These are phyloP conservation scores for Candida broadrunensis DNA, from an alignment of 805 yeast genomes.

Conservation along the genomic window DNA sequence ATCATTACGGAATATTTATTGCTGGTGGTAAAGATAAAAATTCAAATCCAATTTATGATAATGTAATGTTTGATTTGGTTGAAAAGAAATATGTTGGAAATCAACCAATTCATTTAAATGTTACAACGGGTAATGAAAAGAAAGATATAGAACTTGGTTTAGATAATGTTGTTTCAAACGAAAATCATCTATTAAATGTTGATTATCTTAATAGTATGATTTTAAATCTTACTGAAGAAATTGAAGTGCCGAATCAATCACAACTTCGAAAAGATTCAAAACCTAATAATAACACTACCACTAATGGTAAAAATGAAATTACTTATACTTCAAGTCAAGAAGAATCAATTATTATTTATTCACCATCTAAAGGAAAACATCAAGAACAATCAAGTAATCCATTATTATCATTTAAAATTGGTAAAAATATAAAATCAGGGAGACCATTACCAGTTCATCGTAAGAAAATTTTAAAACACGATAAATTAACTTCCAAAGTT, in stretches of 20 bases:
- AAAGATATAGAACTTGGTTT: slow-evolving; percentile 12
- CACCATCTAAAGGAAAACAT: slow-evolving; percentile 20
- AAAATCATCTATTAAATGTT: slow-evolving; percentile 19
- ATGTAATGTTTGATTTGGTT: slow-evolving; percentile 45
- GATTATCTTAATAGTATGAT: slow-evolving; percentile 33
- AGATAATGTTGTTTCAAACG: slow-evolving; percentile 8
- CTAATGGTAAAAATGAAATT: neutral
- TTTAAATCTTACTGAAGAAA: slow-evolving; percentile 25
- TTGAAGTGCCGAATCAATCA: slow-evolving; percentile 6
- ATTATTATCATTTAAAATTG: slow-evolving; percentile 30
- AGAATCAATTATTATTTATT: slow-evolving; percentile 31
- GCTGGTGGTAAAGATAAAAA: slow-evolving; percentile 49
- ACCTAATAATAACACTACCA: neutral
- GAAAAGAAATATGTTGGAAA: slow-evolving; percentile 29
- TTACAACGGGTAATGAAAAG: slow-evolving; percentile 8
- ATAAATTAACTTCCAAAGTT: slow-evolving; percentile 6
- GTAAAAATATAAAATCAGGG: slow-evolving; percentile 29
- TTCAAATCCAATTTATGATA: slow-evolving; percentile 28
- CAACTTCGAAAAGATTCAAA: neutral
- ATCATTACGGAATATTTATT: slow-evolving; percentile 49
- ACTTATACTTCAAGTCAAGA: slow-evolving; percentile 6
- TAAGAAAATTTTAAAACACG: slow-evolving; percentile 10
- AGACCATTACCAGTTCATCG: slow-evolving; percentile 29
- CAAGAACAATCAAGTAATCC: slow-evolving; percentile 22
- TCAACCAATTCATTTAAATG: slow-evolving; percentile 14